A percentile compares a stretch with the other conserved stretches of the same genome.
Evolutionary conservation across 1,284 basidiomycete species (phyloP).

Genomic region (Apiotrichum akiyoshidainum): DNA sequence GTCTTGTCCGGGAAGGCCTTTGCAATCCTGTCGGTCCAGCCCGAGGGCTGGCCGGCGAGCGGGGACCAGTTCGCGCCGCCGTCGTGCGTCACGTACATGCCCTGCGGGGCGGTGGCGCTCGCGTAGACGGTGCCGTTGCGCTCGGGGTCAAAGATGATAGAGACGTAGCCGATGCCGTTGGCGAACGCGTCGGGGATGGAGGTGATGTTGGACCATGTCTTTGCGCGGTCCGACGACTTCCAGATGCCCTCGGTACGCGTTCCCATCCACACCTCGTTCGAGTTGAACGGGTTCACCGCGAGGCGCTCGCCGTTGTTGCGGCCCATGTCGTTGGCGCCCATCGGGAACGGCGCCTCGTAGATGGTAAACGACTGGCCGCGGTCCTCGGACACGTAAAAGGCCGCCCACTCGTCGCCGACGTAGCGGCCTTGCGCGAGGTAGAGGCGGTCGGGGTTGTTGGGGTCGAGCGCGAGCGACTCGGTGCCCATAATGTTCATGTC

Average conservation of each 20-base stretch:
- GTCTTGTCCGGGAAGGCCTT: neutral
- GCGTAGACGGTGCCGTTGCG: constrained; percentile 1
- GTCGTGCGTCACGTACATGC: neutral
- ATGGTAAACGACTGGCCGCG: neutral
- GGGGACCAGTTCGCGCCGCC: neutral
- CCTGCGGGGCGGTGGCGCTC: neutral
- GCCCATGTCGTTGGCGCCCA: constrained; percentile 6
- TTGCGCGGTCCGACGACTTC: neutral
- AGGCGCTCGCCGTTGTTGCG: constrained; percentile 6
- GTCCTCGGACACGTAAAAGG: constrained; percentile 1
- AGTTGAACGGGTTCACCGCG: constrained; percentile 1
- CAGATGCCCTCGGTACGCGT: constrained; percentile 1
- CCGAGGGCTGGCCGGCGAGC: neutral
- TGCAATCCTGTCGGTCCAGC: neutral
- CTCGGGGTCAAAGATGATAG: neutral
- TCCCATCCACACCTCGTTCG: neutral
- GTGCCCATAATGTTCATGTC: constrained; percentile 6
- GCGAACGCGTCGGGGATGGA: neutral
- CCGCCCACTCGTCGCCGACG: neutral
- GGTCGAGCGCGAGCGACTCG: constrained; percentile 7
- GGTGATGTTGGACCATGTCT: neutral
- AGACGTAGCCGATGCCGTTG: neutral
- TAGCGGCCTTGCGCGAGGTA: constrained; percentile 6
- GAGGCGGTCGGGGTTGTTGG: constrained; percentile 1
- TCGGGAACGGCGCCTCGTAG: constrained; percentile 4